Percentiles rank a stretch among this genome's conserved stretches.
These are phyloP conservation scores for Grammothele lineata DNA, from an alignment of 768 basidiomycete species.

Conservation along the genomic window DNA sequence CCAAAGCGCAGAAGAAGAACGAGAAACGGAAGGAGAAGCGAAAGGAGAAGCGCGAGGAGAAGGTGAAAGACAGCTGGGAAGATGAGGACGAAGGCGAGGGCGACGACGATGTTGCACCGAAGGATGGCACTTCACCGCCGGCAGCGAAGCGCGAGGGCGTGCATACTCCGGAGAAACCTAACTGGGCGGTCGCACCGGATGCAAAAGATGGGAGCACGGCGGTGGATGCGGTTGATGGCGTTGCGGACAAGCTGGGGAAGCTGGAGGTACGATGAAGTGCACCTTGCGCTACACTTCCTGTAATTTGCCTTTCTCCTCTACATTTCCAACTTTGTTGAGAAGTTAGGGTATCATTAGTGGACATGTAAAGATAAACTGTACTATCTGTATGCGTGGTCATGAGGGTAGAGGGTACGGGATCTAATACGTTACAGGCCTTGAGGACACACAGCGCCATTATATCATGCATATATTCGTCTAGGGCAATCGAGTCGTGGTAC, in stretches of 20 bases:
- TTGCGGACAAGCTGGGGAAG: constrained; percentile 53
- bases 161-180: constrained; percentile 24
- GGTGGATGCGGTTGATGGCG: constrained; percentile 27
- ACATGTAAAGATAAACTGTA: constrained; percentile 4
- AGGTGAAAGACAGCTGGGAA: constrained; percentile 76
- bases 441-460: no score
- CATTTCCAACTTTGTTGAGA: not conserved
- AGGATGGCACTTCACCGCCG: not conserved
- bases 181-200: constrained; percentile 19
- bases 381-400: not conserved
- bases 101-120: constrained; percentile 20
- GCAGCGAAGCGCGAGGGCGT: constrained; percentile 13
- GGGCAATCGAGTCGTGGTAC: no score
- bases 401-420: no score
- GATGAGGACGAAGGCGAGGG: constrained; percentile 56
- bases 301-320: not conserved
- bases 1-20: constrained; percentile 64
- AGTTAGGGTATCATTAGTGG: constrained; percentile 9
- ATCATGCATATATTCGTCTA: not conserved
- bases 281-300: not conserved
- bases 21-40: constrained; percentile 77
- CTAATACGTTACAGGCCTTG: no score
- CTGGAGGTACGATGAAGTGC: constrained; percentile 46
- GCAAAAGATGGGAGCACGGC: constrained; percentile 7
- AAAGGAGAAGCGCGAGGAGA: constrained; percentile 43